Conservation (phyloP, 352 stramenopile species). For the Globisporangium viniferum region DNA sequence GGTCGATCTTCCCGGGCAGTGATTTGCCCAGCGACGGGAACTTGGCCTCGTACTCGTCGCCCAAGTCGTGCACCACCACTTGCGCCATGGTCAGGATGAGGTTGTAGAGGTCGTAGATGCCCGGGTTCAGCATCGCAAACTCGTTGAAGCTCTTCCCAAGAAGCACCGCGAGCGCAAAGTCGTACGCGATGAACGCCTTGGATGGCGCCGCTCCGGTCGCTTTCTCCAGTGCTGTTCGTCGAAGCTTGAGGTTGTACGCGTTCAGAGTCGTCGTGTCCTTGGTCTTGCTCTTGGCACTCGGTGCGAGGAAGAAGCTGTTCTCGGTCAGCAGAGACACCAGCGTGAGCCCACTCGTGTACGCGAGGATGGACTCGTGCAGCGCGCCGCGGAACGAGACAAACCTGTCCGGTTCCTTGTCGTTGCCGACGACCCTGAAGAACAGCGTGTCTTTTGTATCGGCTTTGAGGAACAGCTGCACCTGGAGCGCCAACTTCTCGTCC, state of each 20-base stretch:
- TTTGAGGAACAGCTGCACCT: background rate
- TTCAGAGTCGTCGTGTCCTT: background rate
- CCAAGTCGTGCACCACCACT: background rate
- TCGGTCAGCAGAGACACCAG: background rate
- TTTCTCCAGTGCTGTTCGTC: background rate
- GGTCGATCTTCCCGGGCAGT: background rate
- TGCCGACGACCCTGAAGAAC: background rate
- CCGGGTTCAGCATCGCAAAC: background rate
- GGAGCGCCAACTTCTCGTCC: constrained; percentile 1
- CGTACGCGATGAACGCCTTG: background rate
- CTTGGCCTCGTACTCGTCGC: background rate
- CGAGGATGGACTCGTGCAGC: background rate
- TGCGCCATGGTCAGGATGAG: background rate
- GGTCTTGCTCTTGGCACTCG: background rate
- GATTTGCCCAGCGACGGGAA: background rate
- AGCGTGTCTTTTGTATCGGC: background rate
- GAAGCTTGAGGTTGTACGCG: background rate
- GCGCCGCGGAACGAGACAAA: constrained; percentile 1
- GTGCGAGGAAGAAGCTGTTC: constrained; percentile 1
- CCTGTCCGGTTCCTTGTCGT: background rate
- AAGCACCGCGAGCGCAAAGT: background rate
- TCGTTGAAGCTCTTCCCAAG: background rate
- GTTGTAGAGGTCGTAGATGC: background rate
- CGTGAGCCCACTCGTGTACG: background rate
- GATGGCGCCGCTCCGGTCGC: background rate